Evolutionary conservation across 108 stramenopile genomes (phyloP).

Genomic region (Phaeodactylum tricornutum): DNA sequence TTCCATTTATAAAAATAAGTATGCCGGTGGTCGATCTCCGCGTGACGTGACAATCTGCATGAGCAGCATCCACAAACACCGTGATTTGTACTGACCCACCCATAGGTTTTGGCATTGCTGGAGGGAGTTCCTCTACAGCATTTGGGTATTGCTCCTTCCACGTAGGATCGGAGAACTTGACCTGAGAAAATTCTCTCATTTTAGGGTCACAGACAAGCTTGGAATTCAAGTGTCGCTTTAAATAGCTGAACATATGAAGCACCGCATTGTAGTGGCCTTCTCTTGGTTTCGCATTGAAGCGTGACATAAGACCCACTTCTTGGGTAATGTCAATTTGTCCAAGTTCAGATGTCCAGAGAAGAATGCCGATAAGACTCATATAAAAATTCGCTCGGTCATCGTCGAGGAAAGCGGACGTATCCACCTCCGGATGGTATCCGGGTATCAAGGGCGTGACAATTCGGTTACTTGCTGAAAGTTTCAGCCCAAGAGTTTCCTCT

Average conservation of each 20-base stretch:
- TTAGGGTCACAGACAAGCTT: conserved; percentile 1
- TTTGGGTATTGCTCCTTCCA: conserved; percentile 6
- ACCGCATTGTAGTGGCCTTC: conserved; percentile 23
- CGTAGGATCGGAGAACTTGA: neutral
- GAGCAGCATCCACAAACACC: conserved; percentile 20
- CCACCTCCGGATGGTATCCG: conserved; percentile 23
- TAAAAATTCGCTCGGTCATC: conserved; percentile 5
- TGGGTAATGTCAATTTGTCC: conserved; percentile 8
- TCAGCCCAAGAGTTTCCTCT: no score
- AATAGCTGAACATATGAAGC: conserved; percentile 12
- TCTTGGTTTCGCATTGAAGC: conserved; percentile 2
- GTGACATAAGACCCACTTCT: conserved; percentile 1
- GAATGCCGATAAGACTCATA: conserved; percentile 12
- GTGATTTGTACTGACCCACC: conserved; percentile 9
- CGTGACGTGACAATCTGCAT: conserved; percentile 1
- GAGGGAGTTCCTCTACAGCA: conserved; percentile 7
- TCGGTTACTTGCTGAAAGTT: no score
- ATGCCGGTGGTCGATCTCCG: conserved; percentile 9
- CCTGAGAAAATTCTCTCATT: neutral
- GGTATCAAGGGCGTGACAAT: no score
- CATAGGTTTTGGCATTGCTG: conserved; percentile 7
- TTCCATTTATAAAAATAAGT: conserved; percentile 7
- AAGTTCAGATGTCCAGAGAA: conserved; percentile 11
- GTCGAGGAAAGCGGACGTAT: conserved; percentile 4
- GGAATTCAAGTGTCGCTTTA: conserved; percentile 4